Conservation (phyloP, 345 rosid species). For the Streptanthus diversifolius region DNA sequence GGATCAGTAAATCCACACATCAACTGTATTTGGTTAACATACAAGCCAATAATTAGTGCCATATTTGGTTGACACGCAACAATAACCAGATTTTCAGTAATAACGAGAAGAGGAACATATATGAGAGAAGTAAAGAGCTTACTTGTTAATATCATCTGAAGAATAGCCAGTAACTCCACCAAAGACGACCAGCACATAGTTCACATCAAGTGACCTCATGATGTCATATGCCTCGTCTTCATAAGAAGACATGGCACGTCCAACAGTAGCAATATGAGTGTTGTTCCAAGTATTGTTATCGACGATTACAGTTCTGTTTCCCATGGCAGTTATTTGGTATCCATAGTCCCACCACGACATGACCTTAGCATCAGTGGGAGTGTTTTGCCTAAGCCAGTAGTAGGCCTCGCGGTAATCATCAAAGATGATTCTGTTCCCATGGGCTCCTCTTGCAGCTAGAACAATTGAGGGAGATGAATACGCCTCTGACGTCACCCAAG, state of each 20-base stretch:
- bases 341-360: slow-evolving; percentile 99
- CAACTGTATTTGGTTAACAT: background rate
- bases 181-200: slow-evolving; percentile 92
- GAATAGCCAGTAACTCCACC: slow-evolving; percentile 99
- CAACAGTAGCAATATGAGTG: slow-evolving; percentile 99
- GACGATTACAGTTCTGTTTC: slow-evolving; percentile 96
- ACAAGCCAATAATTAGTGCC: background rate
- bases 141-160: slow-evolving; percentile 99
- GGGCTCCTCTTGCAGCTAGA: slow-evolving; percentile 97
- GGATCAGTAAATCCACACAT: slow-evolving; percentile 14
- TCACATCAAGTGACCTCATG: slow-evolving; percentile 94
- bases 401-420: slow-evolving; percentile 99
- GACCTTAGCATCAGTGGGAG: slow-evolving; percentile 93
- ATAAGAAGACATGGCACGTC: slow-evolving; percentile 98
- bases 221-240: slow-evolving; percentile 96
- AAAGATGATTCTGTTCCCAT: slow-evolving; percentile 88
- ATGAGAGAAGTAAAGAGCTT: slow-evolving; percentile 29
- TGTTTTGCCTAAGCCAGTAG: slow-evolving; percentile 97
- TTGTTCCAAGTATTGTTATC: slow-evolving; percentile 99
- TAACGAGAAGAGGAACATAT: background rate
- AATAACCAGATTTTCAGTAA: background rate
- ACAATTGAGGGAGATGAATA: slow-evolving; percentile 99
- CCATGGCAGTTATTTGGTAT: slow-evolving; percentile 99
- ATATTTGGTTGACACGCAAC: background rate
- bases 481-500: slow-evolving; percentile 99